Evolutionary conservation across 2,329 filamentous ascomycete species (phyloP).

Genomic region (Alternaria triticimaculans): DNA sequence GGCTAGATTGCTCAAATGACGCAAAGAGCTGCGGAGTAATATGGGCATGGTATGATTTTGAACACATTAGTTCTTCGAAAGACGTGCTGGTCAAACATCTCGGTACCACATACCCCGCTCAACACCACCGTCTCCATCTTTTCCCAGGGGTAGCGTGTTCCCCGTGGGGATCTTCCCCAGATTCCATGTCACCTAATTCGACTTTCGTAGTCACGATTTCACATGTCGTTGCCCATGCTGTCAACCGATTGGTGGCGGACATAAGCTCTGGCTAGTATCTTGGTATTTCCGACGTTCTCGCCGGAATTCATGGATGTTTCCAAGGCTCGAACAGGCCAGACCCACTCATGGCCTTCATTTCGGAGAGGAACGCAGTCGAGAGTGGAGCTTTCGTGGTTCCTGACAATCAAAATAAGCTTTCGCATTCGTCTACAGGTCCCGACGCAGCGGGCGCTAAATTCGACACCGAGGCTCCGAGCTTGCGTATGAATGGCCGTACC

Average conservation of each 20-base stretch:
- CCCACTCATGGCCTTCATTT: background rate
- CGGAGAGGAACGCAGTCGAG: background rate
- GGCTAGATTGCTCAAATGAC: too few species aligned
- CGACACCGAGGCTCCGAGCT: background rate
- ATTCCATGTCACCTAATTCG: background rate
- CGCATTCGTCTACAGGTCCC: background rate
- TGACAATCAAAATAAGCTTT: background rate
- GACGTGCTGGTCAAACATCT: too few species aligned
- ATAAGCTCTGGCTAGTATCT: background rate
- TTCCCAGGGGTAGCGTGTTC: too few species aligned
- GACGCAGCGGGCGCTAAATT: background rate
- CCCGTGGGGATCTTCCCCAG: background rate
- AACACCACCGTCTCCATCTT: too few species aligned
- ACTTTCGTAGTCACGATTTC: background rate
- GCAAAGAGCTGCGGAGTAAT: too few species aligned
- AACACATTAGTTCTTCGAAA: too few species aligned
- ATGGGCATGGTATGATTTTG: too few species aligned
- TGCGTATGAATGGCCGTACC: background rate
- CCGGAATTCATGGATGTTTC: background rate
- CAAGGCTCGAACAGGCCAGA: background rate
- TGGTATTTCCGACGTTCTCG: background rate
- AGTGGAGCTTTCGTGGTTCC: background rate
- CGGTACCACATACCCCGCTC: too few species aligned
- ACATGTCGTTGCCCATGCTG: background rate
- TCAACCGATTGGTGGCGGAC: background rate